Conservation (phyloP, 129 eudicot species). For the Cynara cardunculus region DNA sequence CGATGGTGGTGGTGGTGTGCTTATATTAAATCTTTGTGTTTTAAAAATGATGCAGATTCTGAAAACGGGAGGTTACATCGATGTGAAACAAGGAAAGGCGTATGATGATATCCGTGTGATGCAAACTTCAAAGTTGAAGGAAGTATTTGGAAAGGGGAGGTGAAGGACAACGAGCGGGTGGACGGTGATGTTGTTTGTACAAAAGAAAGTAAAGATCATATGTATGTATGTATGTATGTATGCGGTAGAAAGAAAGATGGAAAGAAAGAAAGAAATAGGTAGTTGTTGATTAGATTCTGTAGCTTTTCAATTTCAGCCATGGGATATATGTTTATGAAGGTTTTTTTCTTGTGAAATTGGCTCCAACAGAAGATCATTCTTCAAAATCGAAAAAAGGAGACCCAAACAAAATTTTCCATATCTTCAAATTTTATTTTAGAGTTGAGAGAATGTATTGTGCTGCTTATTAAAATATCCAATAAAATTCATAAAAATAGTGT, state of each 20-base stretch:
- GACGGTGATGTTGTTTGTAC: slow-evolving; percentile 17
- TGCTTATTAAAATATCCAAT: too few species aligned
- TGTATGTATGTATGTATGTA: neutral
- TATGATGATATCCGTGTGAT: slow-evolving; percentile 48
- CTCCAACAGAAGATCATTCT: neutral
- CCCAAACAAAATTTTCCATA: neutral
- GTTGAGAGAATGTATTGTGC: too few species aligned
- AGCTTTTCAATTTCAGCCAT: neutral
- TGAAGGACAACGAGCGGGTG: neutral
- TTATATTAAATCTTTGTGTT: neutral
- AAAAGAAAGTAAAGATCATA: neutral
- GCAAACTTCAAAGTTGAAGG: slow-evolving; percentile 40
- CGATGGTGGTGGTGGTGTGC: neutral
- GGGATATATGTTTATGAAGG: neutral
- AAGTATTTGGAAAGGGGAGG: slow-evolving; percentile 23
- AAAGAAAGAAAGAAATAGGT: neutral
- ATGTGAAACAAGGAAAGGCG: slow-evolving; percentile 55
- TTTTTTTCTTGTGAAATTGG: neutral
- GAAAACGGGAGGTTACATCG: slow-evolving; percentile 45
- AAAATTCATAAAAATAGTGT: too few species aligned
- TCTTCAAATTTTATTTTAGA: neutral
- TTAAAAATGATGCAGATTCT: slow-evolving; percentile 34
- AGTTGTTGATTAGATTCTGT: neutral
- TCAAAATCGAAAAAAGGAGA: too few species aligned
- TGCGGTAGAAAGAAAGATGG: neutral